Evolutionary conservation across 2,329 filamentous ascomycete species (phyloP).

Genomic region (Fusarium sp.): DNA sequence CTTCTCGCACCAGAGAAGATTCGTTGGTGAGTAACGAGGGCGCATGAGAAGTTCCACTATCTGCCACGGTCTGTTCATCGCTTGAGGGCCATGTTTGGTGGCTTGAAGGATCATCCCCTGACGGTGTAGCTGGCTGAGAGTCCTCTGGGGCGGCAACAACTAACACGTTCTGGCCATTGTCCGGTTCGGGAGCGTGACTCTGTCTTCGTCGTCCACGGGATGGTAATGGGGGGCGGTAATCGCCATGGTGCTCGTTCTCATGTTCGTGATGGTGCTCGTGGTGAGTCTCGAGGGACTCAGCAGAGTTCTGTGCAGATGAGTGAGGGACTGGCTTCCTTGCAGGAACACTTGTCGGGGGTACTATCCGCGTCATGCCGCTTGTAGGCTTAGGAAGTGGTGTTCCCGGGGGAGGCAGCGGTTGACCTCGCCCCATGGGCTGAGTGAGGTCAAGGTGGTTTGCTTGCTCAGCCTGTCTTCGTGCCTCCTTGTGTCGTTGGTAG

Average conservation of each 20-base stretch:
- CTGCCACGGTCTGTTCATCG: conserved; percentile 31
- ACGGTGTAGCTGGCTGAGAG: conserved; percentile 69
- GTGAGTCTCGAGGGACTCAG: conserved; percentile 47
- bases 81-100: conserved; percentile 36
- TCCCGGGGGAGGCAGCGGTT: conserved; percentile 84
- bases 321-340: conserved; percentile 74
- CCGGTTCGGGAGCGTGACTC: conserved; percentile 53
- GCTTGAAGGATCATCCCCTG: conserved; percentile 52
- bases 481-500: conserved; percentile 64
- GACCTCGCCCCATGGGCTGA: conserved; percentile 85
- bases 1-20: conserved; percentile 27
- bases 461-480: conserved; percentile 53
- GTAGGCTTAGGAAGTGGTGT: conserved; percentile 78
- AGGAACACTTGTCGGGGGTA: conserved; percentile 66
- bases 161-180: conserved; percentile 66
- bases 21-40: conserved; percentile 20
- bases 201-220: conserved; percentile 57
- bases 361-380: conserved; percentile 70
- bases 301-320: conserved; percentile 29
- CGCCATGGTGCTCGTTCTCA: conserved; percentile 32
- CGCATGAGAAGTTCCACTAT: conserved; percentile 33
- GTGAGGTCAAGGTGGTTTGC: conserved; percentile 59
- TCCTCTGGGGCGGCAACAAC: conserved; percentile 75
- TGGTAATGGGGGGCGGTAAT: conserved; percentile 48
- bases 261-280: conserved; percentile 46